These are phyloP conservation scores for Chlorophyllum brunneum DNA, from an alignment of 768 basidiomycete genomes.

Conservation along the genomic window DNA sequence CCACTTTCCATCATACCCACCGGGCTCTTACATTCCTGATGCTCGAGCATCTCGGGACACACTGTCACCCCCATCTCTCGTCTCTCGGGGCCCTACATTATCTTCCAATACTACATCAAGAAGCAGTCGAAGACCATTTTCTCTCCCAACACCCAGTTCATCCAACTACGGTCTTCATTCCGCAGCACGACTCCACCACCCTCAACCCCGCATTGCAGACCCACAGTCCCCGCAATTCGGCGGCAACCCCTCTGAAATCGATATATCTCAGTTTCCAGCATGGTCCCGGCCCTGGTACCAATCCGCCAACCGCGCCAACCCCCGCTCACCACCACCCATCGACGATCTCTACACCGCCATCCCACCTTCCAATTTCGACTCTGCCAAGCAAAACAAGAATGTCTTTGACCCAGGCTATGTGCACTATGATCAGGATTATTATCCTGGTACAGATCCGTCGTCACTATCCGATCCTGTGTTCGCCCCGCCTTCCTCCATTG, in stretches of 20 bases:
- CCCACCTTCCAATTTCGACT: constrained; percentile 30
- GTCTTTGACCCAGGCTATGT: constrained; percentile 14
- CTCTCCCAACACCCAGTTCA: constrained; percentile 36
- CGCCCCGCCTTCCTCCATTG: constrained; percentile 30
- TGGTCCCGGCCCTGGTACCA: constrained; percentile 66
- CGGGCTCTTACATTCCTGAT: constrained; percentile 23
- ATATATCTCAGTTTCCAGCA: constrained; percentile 58
- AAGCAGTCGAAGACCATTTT: constrained; percentile 39
- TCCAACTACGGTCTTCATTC: constrained; percentile 23
- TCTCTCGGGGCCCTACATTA: constrained; percentile 39
- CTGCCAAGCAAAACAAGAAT: constrained; percentile 19
- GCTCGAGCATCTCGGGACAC: constrained; percentile 20
- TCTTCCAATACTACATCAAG: constrained; percentile 30
- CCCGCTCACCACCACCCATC: constrained; percentile 16
- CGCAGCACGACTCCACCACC: too few relatives aligned
- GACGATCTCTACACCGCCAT: constrained; percentile 21
- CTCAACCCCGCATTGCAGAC: constrained; percentile 16
- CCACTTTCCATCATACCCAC: constrained; percentile 23
- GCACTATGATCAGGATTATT: constrained; percentile 24
- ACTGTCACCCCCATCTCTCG: constrained; percentile 32
- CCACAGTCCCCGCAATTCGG: constrained; percentile 17
- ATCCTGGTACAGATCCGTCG: constrained; percentile 27
- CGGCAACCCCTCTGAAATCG: constrained; percentile 37
- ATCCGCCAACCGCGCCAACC: constrained; percentile 14
- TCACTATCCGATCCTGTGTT: constrained; percentile 25